phyloP scores from a whole-genome alignment of 257 asterid genomes.

The Vinca minor region DNA sequence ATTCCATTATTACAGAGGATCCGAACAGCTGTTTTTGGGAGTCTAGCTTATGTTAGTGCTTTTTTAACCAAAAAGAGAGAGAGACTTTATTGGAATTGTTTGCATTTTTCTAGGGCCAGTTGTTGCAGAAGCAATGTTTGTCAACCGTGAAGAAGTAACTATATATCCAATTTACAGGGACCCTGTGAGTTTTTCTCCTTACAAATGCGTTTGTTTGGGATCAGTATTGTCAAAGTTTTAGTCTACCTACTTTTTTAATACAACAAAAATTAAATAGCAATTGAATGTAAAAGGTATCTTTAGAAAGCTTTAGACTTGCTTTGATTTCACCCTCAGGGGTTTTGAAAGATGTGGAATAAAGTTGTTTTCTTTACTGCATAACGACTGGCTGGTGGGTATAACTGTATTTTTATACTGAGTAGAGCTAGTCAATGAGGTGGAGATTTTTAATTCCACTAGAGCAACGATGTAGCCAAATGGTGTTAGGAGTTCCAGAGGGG shows the following conservation, averaged over 20 bases:
- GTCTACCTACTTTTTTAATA: neutral
- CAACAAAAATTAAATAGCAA: neutral
- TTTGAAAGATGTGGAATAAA: no score
- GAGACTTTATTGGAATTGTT: neutral
- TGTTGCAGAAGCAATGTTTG: slow-evolving; percentile 96
- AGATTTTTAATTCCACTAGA: neutral
- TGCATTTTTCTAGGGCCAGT: slow-evolving; percentile 59
- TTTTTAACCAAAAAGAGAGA: neutral
- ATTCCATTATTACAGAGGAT: no score
- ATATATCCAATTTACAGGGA: slow-evolving; percentile 89
- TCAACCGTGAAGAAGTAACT: slow-evolving; percentile 88
- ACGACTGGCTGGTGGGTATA: no score
- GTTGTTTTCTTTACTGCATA: no score
- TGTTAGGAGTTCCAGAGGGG: no score
- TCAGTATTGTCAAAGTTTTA: no score
- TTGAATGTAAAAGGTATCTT: neutral
- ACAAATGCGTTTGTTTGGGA: neutral
- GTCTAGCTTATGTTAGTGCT: neutral
- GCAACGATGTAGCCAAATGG: no score
- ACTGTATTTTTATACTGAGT: no score
- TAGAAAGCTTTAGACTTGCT: no score
- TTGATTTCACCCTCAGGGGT: neutral
- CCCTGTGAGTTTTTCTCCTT: slow-evolving; percentile 51
- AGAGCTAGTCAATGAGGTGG: neutral
- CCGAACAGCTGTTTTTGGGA: neutral